phyloP scores from a whole-genome alignment of 2,329 filamentous ascomycete species.

The Dothidotthia symphoricarpi region DNA sequence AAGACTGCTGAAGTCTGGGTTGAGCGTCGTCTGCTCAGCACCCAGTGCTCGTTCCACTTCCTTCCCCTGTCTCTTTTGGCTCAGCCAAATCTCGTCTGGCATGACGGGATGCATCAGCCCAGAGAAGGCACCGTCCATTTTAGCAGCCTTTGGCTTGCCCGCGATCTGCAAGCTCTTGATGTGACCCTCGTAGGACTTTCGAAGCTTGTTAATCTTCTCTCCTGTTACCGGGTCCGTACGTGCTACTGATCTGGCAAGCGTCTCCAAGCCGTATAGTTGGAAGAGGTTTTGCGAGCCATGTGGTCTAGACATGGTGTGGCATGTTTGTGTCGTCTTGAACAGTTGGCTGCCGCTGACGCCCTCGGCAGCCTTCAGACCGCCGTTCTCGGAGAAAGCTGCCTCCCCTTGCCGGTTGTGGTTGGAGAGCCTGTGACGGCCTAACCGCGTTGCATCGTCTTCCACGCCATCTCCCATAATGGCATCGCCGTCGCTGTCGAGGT shows the following conservation, averaged over 20 bases:
- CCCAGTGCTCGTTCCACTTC: slow-evolving; percentile 38
- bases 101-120: slow-evolving; percentile 33
- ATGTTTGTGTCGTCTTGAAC: slow-evolving; percentile 39
- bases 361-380: slow-evolving; percentile 29
- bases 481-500: slow-evolving; percentile 45
- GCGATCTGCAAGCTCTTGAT: slow-evolving; percentile 51
- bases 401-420: slow-evolving; percentile 49
- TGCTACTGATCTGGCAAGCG: slow-evolving; percentile 58
- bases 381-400: slow-evolving; percentile 25
- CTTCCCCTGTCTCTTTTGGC: slow-evolving; percentile 39
- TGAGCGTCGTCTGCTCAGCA: slow-evolving; percentile 27
- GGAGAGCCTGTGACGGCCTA: slow-evolving; percentile 43
- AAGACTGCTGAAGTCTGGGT: slow-evolving; percentile 29
- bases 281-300: slow-evolving; percentile 60
- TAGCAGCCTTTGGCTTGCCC: slow-evolving; percentile 50
- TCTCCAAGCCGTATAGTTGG: slow-evolving; percentile 56
- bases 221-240: slow-evolving; percentile 61
- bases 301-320: slow-evolving; percentile 51
- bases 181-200: slow-evolving; percentile 57
- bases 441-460: slow-evolving; percentile 28
- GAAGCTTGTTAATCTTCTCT: slow-evolving; percentile 63
- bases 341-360: slow-evolving; percentile 32
- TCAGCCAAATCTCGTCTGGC: slow-evolving; percentile 44
- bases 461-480: slow-evolving; percentile 42
- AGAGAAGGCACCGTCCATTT: slow-evolving; percentile 40